Evolutionary conservation across 768 basidiomycete species (phyloP), one percentile per base, ranked within the genome.

Genomic region (Boletus speciosus): DNA sequence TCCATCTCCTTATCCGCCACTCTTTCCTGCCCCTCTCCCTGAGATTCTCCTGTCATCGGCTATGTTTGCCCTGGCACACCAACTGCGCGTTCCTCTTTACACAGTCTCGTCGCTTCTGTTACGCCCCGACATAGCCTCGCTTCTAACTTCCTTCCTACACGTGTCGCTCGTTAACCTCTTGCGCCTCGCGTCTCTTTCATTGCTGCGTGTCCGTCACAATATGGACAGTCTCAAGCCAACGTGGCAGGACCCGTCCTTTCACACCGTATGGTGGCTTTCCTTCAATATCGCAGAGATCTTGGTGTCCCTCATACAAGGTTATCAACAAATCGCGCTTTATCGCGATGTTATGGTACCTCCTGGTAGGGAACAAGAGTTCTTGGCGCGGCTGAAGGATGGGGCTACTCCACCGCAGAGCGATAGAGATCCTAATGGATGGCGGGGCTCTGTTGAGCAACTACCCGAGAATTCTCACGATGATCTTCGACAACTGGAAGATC

Each of bases 251-350:
- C 63, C 73, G 1, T 79, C 81, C 4, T 93, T 93, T 72, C 66
- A 71, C 21, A 76, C 81, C 31, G 81, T 87, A 4, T 91, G 90
- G 88, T 89, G 85, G 84, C 71, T 89, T 36, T 85, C 86, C 2
- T 73, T 92, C 2, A 85, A 87, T 12, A 70, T 79, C 7, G 85
- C 83, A 5, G 90, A 90, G 59, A 84, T 84, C 5, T 58, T 79
- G 21, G 81, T 83, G 1, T 81, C 82, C 5, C 76, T 91, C 48
- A 72, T 74, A 49, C 90, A 91, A 65, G 88, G 87, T 9, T 93
- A 89, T 63, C 79, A 80, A 45, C 80, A 81, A 29, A 77, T 92
- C 39, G 70, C 74, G 12, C 71, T 87, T 8, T 93, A 92, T 68
- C 76, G 79, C 44, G 85, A 86, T 63, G 84, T 86, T 0, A 79